phyloP scores from a whole-genome alignment of 2,329 filamentous ascomycete genomes.

The Aspergillus flavus region DNA sequence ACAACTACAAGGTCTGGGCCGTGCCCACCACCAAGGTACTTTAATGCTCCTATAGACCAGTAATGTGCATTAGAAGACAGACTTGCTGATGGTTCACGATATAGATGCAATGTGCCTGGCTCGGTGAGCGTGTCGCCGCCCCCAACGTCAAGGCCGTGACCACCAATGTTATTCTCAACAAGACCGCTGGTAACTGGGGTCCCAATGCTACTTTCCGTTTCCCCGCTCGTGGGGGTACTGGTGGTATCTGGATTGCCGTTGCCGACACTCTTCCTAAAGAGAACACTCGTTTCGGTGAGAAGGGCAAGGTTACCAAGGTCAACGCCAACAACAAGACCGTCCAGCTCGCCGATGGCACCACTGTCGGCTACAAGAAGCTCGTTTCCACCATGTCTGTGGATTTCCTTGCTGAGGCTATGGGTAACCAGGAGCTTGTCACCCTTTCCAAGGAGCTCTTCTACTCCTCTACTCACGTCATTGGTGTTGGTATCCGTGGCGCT shows the following conservation, averaged over 20 bases:
- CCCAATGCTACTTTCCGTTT: slow-evolving; percentile 98
- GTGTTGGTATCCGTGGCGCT: slow-evolving; percentile 87
- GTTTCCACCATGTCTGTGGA: slow-evolving; percentile 97
- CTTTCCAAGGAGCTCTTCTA: slow-evolving; percentile 93
- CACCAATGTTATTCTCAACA: slow-evolving; percentile 92
- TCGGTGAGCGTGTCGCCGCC: slow-evolving; percentile 96
- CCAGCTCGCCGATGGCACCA: slow-evolving; percentile 79
- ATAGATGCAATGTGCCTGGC: slow-evolving; percentile 98
- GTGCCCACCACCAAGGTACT: slow-evolving; percentile 93
- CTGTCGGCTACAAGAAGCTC: slow-evolving; percentile 87
- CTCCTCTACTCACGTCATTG: slow-evolving; percentile 95
- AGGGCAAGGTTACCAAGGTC: slow-evolving; percentile 81
- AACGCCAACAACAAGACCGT: slow-evolving; percentile 84
- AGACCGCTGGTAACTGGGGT: slow-evolving; percentile 96
- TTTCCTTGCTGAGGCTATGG: slow-evolving; percentile 82
- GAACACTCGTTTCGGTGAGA: slow-evolving; percentile 87
- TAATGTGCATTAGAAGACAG: neutral
- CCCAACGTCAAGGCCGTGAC: slow-evolving; percentile 93
- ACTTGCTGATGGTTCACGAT: slow-evolving; percentile 13
- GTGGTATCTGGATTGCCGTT: slow-evolving; percentile 98
- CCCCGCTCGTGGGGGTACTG: slow-evolving; percentile 91
- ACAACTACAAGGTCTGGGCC: slow-evolving; percentile 99
- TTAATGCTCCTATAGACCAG: neutral
- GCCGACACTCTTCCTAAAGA: slow-evolving; percentile 88
- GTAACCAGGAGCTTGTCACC: slow-evolving; percentile 77